These are phyloP conservation scores for Serendipita sp. DNA, from an alignment of 768 basidiomycete genomes.

Conservation along the genomic window DNA sequence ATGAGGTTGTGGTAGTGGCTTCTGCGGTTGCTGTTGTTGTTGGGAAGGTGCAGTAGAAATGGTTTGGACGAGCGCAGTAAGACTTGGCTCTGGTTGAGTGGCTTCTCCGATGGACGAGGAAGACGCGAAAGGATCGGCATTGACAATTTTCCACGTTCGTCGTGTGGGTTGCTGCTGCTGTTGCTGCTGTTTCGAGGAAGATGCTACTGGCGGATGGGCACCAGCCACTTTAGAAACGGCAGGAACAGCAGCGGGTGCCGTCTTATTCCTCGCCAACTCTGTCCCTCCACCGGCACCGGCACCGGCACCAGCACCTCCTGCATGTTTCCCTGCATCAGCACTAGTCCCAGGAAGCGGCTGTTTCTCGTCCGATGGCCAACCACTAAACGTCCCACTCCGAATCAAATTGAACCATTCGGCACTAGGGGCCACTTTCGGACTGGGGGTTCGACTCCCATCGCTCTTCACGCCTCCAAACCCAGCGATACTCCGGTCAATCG, in stretches of 20 bases:
- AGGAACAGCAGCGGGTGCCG: not conserved
- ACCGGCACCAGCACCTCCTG: not conserved
- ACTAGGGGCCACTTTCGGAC: constrained; percentile 3
- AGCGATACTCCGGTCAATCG: not conserved
- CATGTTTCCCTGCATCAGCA: no score
- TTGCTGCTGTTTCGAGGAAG: not conserved
- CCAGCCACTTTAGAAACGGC: not conserved
- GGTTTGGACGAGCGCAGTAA: no score
- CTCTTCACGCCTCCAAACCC: not conserved
- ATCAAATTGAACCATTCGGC: constrained; percentile 1
- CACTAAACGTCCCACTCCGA: not conserved
- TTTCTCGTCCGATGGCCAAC: not conserved
- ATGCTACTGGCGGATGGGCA: not conserved
- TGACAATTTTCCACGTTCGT: not conserved
- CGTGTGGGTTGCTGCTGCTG: not conserved
- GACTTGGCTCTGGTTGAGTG: no score
- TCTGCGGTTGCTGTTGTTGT: no score
- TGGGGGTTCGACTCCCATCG: not conserved
- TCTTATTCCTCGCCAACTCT: constrained; percentile 1
- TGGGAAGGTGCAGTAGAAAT: no score
- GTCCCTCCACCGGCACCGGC: not conserved
- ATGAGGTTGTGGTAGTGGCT: no score
- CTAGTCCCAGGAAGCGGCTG: no score
- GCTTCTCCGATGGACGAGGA: not conserved
- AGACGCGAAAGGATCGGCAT: not conserved